A percentile compares a stretch with the other conserved stretches of the same genome.
phyloP scores from a whole-genome alignment of 208 protist species.

The Leishmania tarentolae region DNA sequence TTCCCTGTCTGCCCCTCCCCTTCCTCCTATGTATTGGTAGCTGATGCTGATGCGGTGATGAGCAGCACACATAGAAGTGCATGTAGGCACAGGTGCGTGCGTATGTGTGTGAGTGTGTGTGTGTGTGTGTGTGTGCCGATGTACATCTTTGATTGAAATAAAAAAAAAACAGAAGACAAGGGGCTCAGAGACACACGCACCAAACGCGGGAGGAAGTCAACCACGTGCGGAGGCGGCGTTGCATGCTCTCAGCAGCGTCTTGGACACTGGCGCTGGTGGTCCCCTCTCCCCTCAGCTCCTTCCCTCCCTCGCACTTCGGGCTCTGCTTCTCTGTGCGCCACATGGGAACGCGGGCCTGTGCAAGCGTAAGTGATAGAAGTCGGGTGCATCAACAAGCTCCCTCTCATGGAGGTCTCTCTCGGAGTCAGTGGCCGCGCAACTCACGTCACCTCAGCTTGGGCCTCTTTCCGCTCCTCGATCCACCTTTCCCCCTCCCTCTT shows the following conservation, averaged over 20 bases:
- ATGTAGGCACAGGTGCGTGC: neutral
- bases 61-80: neutral
- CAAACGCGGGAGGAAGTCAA: neutral
- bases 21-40: neutral
- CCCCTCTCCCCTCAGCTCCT: neutral
- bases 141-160: constrained; percentile 9
- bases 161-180: neutral
- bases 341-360: neutral
- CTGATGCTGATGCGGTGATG: neutral
- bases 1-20: neutral
- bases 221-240: neutral
- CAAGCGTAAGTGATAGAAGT: neutral
- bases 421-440: neutral
- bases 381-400: neutral
- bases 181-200: too few species aligned
- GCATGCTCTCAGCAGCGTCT: neutral
- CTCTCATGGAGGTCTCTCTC: neutral
- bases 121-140: constrained; percentile 2
- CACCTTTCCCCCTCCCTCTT: neutral
- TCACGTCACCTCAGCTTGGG: neutral
- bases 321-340: neutral
- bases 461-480: neutral
- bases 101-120: constrained; percentile 8
- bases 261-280: neutral
- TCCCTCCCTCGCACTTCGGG: neutral